phyloP scores from a whole-genome alignment of 192 early-diverging fungal species.

The Glomus cerebriforme region DNA sequence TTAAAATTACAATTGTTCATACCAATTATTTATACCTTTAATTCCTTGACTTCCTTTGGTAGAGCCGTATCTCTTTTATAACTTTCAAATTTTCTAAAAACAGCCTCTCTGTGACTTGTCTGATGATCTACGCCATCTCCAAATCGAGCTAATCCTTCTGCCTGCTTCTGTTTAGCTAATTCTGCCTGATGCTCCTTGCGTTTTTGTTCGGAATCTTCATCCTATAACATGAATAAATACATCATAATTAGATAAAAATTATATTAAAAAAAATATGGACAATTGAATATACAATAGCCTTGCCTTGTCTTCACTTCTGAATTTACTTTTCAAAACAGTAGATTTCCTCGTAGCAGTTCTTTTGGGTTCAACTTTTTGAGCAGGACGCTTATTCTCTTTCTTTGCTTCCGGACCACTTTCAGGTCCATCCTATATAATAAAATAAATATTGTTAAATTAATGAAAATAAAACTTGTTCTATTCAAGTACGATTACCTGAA shows the following conservation, averaged over 20 bases:
- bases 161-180: conserved; percentile 72
- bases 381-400: conserved; percentile 36
- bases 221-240: conserved; percentile 39
- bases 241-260: not conserved
- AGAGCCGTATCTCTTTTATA: conserved; percentile 89
- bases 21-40: conserved; percentile 60
- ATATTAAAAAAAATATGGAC: not conserved
- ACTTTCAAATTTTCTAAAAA: conserved; percentile 91
- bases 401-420: conserved; percentile 42
- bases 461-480: conserved; percentile 33
- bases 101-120: conserved; percentile 66
- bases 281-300: not conserved
- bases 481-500: conserved; percentile 39
- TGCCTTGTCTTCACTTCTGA: conserved; percentile 68
- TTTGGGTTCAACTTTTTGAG: conserved; percentile 24
- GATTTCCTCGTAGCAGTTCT: conserved; percentile 54
- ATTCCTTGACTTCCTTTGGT: conserved; percentile 75
- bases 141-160: conserved; percentile 81
- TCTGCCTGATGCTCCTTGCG: conserved; percentile 89
- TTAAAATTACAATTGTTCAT: not conserved
- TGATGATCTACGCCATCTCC: conserved; percentile 61
- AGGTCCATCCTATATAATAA: not conserved
- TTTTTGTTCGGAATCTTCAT: conserved; percentile 78
- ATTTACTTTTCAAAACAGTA: conserved; percentile 74
- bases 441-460: not conserved